Conservation (phyloP, 805 yeast species). For the Lipomyces oligophaga region DNA sequence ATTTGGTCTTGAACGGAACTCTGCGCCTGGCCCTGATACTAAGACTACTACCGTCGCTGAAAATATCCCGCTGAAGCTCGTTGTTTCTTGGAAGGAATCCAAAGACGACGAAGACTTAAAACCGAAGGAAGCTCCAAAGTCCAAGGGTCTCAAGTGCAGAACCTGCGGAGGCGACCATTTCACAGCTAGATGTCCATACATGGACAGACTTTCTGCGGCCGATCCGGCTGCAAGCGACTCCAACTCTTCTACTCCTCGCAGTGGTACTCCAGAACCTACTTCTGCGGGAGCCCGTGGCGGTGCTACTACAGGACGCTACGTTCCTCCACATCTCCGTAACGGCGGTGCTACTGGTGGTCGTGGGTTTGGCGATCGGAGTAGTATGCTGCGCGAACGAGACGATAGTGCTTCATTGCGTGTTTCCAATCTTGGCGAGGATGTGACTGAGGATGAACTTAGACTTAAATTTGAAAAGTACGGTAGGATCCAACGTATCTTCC, state of each 20-base stretch:
- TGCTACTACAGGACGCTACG: conserved; percentile 41
- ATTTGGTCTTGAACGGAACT: conserved; percentile 74
- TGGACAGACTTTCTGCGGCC: conserved; percentile 69
- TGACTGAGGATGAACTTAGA: conserved; percentile 76
- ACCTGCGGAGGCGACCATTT: conserved; percentile 91
- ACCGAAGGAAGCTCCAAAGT: conserved; percentile 50
- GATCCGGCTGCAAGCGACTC: conserved; percentile 38
- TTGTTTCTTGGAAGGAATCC: conserved; percentile 36
- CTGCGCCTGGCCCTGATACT: conserved; percentile 81
- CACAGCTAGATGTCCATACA: conserved; percentile 93
- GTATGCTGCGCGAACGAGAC: conserved; percentile 53
- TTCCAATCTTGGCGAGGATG: conserved; percentile 82
- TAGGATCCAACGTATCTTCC: conserved; percentile 68
- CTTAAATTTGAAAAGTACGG: conserved; percentile 67
- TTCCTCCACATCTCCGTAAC: conserved; percentile 59
- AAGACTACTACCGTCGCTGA: conserved; percentile 88
- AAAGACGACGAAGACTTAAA: conserved; percentile 71
- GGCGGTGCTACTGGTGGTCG: conserved; percentile 41
- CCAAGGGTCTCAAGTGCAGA: conserved; percentile 66
- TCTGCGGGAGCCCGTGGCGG: conserved; percentile 36
- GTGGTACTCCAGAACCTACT: conserved; percentile 35
- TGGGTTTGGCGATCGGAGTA: conserved; percentile 34
- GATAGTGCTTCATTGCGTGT: conserved; percentile 85
- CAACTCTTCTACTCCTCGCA: conserved; percentile 24
- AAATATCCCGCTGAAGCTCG: conserved; percentile 68